phyloP scores from a whole-genome alignment of 2,329 filamentous ascomycete species.

The Venturia carpophila region DNA sequence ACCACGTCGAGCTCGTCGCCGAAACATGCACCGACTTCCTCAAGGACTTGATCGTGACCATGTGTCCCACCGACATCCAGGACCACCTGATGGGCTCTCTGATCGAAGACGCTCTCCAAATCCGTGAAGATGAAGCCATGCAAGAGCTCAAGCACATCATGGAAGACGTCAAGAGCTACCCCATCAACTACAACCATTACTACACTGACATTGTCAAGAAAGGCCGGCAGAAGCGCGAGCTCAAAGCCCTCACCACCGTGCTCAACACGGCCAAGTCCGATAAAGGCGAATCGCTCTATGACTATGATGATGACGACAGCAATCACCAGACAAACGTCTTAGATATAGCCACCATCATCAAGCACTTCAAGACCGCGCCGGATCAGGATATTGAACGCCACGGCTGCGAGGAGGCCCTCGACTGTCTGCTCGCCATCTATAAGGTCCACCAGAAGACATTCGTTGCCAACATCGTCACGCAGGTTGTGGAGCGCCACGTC shows the following conservation, averaged over 20 bases:
- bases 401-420: slow-evolving; percentile 31
- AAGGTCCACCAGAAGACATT: slow-evolving; percentile 33
- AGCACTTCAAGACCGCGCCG: slow-evolving; percentile 18
- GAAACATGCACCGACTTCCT: slow-evolving; percentile 31
- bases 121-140: neutral
- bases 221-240: slow-evolving; percentile 4
- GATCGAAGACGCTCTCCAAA: neutral
- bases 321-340: neutral
- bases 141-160: neutral
- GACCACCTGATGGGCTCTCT: slow-evolving; percentile 27
- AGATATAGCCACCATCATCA: neutral
- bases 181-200: slow-evolving; percentile 44
- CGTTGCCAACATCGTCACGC: slow-evolving; percentile 28
- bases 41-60: slow-evolving; percentile 27
- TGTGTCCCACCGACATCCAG: slow-evolving; percentile 36
- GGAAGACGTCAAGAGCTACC: neutral
- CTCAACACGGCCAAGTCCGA: neutral
- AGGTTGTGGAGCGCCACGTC: slow-evolving; percentile 35
- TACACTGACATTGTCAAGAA: slow-evolving; percentile 36
- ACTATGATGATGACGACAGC: neutral
- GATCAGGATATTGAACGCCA: slow-evolving; percentile 29
- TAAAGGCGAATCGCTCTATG: neutral
- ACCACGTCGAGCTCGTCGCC: slow-evolving; percentile 33
- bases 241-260: neutral
- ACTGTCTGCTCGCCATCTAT: slow-evolving; percentile 32